These are phyloP conservation scores for Vitis labrusca DNA, from an alignment of 164 flowering plant genomes.

Conservation along the genomic window DNA sequence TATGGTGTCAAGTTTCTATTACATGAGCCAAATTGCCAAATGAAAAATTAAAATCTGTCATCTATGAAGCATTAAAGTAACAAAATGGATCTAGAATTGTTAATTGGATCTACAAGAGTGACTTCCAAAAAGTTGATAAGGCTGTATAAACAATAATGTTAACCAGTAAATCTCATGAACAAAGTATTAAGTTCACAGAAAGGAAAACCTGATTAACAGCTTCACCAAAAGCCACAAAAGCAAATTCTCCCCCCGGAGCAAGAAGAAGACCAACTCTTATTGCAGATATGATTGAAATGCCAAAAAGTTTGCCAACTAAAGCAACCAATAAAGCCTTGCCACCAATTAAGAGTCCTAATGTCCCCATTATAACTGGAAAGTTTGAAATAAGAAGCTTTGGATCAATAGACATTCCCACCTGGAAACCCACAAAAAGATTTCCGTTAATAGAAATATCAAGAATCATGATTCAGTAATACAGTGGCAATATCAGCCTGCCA, in stretches of 20 bases:
- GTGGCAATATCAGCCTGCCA: not conserved
- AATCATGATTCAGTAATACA: not conserved
- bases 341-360: slow-evolving; percentile 76
- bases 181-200: slow-evolving; percentile 4
- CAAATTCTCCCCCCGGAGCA: slow-evolving; percentile 99
- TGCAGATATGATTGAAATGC: slow-evolving; percentile 89
- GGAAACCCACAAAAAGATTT: slow-evolving; percentile 23
- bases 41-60: not conserved
- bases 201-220: slow-evolving; percentile 95
- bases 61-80: not conserved
- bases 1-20: not conserved
- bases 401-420: slow-evolving; percentile 99
- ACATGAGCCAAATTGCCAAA: not conserved
- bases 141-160: not conserved
- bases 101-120: not conserved
- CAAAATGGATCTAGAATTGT: not conserved
- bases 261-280: slow-evolving; percentile 95
- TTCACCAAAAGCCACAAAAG: slow-evolving; percentile 99
- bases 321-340: slow-evolving; percentile 89
- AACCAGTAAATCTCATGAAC: not conserved
- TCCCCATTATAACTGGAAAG: slow-evolving; percentile 77
- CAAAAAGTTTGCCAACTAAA: slow-evolving; percentile 77
- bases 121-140: not conserved
- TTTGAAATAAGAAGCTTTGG: slow-evolving; percentile 92
- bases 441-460: not conserved